A percentile compares a stretch with the other conserved stretches of the same genome.
These are phyloP conservation scores for Aphanoascus verrucosus DNA, from an alignment of 2,329 filamentous ascomycete genomes.

Conservation along the genomic window DNA sequence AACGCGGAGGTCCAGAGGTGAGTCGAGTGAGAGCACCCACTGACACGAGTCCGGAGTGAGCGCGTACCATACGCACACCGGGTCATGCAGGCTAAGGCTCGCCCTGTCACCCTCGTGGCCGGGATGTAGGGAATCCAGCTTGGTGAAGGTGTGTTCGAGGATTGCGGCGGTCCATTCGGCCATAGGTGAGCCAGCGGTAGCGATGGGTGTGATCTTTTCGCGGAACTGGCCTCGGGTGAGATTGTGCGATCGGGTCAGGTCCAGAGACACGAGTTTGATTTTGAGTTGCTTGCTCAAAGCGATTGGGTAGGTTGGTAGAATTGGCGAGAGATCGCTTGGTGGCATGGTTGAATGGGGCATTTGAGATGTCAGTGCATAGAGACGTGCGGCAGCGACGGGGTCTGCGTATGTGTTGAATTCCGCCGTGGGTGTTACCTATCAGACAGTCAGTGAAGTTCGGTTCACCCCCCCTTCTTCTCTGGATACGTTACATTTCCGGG, in stretches of 20 bases:
- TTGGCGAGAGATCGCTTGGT: slow-evolving; percentile 34
- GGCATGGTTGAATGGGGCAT: slow-evolving; percentile 73
- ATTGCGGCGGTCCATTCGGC: slow-evolving; percentile 64
- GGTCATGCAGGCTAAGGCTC: slow-evolving; percentile 62
- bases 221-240: slow-evolving; percentile 53
- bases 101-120: slow-evolving; percentile 41
- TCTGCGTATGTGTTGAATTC: slow-evolving; percentile 98
- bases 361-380: slow-evolving; percentile 66
- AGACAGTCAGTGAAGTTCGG: neutral
- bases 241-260: slow-evolving; percentile 63
- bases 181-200: slow-evolving; percentile 57
- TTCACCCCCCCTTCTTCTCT: neutral
- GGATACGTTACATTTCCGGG: slow-evolving; percentile 60
- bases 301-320: slow-evolving; percentile 52
- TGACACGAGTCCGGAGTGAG: slow-evolving; percentile 39
- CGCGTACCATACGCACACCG: slow-evolving; percentile 68
- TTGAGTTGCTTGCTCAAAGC: slow-evolving; percentile 54
- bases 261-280: slow-evolving; percentile 62
- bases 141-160: slow-evolving; percentile 57
- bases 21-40: slow-evolving; percentile 40
- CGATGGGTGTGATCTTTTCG: slow-evolving; percentile 43
- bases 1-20: slow-evolving; percentile 70
- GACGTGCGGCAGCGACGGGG: slow-evolving; percentile 60
- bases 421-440: slow-evolving; percentile 57
- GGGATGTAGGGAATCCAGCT: slow-evolving; percentile 53